phyloP scores from a whole-genome alignment of 352 stramenopile genomes.

The Pythium myriotylum region DNA sequence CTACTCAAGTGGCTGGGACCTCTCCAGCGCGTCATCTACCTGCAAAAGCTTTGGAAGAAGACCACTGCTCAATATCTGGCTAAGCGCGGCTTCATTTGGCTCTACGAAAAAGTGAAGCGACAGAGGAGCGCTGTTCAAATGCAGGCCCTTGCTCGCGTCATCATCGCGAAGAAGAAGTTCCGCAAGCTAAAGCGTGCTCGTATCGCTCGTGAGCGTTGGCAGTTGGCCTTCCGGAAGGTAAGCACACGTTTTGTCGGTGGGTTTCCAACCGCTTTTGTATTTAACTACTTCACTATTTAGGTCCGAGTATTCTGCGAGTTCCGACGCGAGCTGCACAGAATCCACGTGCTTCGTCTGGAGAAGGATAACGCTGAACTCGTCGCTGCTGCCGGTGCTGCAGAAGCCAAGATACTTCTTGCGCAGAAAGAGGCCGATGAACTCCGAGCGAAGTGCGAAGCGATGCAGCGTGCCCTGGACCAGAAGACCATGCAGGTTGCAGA shows the following conservation, averaged over 20 bases:
- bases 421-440: conserved; percentile 49
- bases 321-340: conserved; percentile 54
- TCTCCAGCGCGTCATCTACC: conserved; percentile 79
- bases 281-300: too few species aligned
- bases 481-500: conserved; percentile 56
- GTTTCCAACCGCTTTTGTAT: too few species aligned
- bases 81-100: conserved; percentile 82
- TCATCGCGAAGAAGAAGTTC: conserved; percentile 72
- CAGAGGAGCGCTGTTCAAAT: conserved; percentile 69
- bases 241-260: too few species aligned
- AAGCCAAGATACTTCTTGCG: conserved; percentile 39
- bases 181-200: conserved; percentile 64
- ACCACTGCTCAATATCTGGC: conserved; percentile 69
- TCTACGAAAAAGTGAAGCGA: conserved; percentile 63
- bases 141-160: conserved; percentile 62
- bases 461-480: conserved; percentile 60
- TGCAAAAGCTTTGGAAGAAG: conserved; percentile 88
- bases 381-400: conserved; percentile 41
- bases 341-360: conserved; percentile 77
- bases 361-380: conserved; percentile 59
- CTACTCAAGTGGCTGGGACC: conserved; percentile 86
- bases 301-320: conserved; percentile 55
- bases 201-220: conserved; percentile 71
- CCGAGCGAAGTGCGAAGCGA: conserved; percentile 54
- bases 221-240: conserved; percentile 65